Evolutionary conservation across 805 yeast species (phyloP), one percentile per base, ranked within the genome.

Genomic region (Maudiozyma turicensis): DNA sequence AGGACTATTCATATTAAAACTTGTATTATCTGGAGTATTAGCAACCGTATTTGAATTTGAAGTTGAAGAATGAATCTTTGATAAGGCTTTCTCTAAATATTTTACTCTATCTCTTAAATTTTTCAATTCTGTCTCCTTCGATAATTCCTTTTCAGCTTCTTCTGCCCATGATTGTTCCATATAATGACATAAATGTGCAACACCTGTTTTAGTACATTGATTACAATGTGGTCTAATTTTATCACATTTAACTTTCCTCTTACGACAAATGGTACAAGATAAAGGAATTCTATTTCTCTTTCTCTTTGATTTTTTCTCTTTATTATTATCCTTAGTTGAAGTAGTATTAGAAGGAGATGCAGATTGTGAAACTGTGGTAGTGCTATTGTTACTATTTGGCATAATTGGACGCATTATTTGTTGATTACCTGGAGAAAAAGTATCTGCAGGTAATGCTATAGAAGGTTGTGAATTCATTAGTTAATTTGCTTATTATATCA

Each of bases 131-230:
- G 68, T 64, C 41, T 65, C 77, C 49, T 77, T 71, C 52, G 76
- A 59, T 62, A 70, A 50, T 72, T 77, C 52, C 65, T 69, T 61
- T 77, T 84, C 58, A 68, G 66, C 61, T 54, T 67, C 59, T 58
- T 66, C 56, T 63, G 82, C 82, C 83, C 83, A 78, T n/a, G 72
- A 67, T 40, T 81, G 83, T 52, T 76, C 81, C 54, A 78, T 68
- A 54, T 77, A 78, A 47, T 76, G 77, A 50, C 83, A 78, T 15
- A 78, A 62, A 57, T 78, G 82, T 7, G 75, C 75, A 13, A 78
- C 82, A 2, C 81, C 82, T 13, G 79, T 77, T 56, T 75, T 75
- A 35, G 72, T 70, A 66, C 83, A 78, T 49, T 76, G 77, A 8
- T 75, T 68, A 60, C 83, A 78, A 46, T 76, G 77, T 0, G 83